These are phyloP conservation scores for Exophiala mesophila DNA, from an alignment of 2,329 filamentous ascomycete genomes.

Conservation along the genomic window DNA sequence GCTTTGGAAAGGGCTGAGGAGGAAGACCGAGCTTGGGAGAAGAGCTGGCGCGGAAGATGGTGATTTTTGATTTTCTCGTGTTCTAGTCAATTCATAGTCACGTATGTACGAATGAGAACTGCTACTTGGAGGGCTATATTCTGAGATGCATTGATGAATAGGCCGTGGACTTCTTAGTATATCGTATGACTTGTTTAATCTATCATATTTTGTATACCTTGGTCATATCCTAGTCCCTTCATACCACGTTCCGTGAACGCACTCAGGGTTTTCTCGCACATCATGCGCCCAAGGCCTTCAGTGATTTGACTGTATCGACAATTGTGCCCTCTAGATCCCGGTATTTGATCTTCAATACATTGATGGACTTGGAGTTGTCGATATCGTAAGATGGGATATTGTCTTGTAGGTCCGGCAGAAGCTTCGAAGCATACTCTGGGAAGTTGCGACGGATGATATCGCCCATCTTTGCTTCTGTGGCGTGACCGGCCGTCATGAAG, in stretches of 20 bases:
- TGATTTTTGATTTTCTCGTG: too few relatives aligned
- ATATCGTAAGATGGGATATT: constrained; percentile 29
- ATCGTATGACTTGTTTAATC: too few relatives aligned
- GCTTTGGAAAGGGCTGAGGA: constrained; percentile 28
- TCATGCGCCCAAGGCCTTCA: constrained; percentile 50
- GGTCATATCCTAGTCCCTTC: too few relatives aligned
- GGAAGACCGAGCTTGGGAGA: constrained; percentile 25
- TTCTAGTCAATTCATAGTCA: too few relatives aligned
- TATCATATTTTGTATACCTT: too few relatives aligned
- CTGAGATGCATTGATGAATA: too few relatives aligned
- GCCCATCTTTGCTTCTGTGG: constrained; percentile 12
- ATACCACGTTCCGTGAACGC: too few relatives aligned
- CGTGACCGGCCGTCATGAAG: constrained; percentile 13
- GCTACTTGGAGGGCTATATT: too few relatives aligned
- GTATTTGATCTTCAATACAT: constrained; percentile 40
- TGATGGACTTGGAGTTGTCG: constrained; percentile 37
- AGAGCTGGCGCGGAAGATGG: constrained; percentile 24
- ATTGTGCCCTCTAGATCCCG: constrained; percentile 34
- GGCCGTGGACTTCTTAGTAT: too few relatives aligned
- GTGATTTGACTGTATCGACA: constrained; percentile 46
- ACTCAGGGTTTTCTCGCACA: too few relatives aligned
- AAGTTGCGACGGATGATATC: constrained; percentile 19
- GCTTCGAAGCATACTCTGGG: constrained; percentile 10
- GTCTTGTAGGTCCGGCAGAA: constrained; percentile 8
- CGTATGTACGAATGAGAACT: too few relatives aligned